Evolutionary conservation across 768 basidiomycete genomes (phyloP), one percentile per base, ranked within the genome.

Genomic region (Trametes elegans): DNA sequence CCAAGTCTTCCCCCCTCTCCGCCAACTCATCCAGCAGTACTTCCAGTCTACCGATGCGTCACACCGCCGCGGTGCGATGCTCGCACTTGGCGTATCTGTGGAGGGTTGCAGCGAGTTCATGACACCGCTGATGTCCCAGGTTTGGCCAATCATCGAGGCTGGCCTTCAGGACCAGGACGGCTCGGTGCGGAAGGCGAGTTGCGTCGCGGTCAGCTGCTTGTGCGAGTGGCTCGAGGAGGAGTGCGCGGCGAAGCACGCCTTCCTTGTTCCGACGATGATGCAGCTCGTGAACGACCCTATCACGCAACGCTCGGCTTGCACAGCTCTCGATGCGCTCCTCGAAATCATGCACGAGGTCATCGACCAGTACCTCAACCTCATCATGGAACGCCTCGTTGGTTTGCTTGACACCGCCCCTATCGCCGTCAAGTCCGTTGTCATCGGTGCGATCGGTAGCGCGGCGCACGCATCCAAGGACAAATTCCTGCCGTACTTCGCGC

Each of bases 21-120:
- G 88, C 57, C 73, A 69, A 32, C 82, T 95, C 62, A 90, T 98
- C 51, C 79, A 86, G 58, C 80, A 88, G 52, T 98, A 95, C 73
- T 90, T 94, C 74, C 75, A 79, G 7, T 94, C 93, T 2, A 71
- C 83, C 7, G 87, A 98, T 61, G 80, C 93, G 0, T 75, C 79
- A 48, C 75, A 84, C 65, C 87, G 97, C 28, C 94, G 96, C 49
- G 90, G 91, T 43, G 96, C 94, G 7, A 87, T 98, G 75, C 91
- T 96, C 65, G 90, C 95, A 1, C 84, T 99, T 45, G 97, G 97
- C 60, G 92, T 98, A 45, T 84, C 87, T 40, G 93, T 98, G 54
- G 97, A 99, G 70, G 97, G 97, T 16, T 98, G 96, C 77, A 92
- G 89, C 73, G 95, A 98, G 76, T 98, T 77, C 74, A 98, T 99